phyloP scores from a whole-genome alignment of 768 basidiomycete species.

The Lactarius akahatsu region DNA sequence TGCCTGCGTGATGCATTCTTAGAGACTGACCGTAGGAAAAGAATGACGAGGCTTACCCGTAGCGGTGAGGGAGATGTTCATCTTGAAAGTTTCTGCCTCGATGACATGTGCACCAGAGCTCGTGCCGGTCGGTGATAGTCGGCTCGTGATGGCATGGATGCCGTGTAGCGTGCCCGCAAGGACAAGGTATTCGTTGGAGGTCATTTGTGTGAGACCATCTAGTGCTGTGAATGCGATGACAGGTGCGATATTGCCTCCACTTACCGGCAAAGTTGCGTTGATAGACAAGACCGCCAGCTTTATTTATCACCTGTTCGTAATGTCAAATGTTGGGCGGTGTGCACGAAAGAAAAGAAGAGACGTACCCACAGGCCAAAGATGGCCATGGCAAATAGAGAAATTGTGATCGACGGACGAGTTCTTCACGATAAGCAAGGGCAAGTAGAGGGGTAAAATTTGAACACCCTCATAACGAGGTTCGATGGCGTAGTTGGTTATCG shows the following conservation, averaged over 20 bases:
- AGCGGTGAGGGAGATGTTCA: constrained; percentile 84
- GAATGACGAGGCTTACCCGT: constrained; percentile 59
- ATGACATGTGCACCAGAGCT: constrained; percentile 94
- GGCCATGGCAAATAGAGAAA: constrained; percentile 48
- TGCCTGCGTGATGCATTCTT: constrained; percentile 53
- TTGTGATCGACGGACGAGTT: neutral
- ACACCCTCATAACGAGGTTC: constrained; percentile 5
- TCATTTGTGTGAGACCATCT: constrained; percentile 91
- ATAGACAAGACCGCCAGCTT: constrained; percentile 96
- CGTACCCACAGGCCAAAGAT: constrained; percentile 82
- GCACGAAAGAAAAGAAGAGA: constrained; percentile 14
- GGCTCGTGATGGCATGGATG: constrained; percentile 96
- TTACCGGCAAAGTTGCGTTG: constrained; percentile 87
- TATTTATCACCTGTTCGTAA: constrained; percentile 81
- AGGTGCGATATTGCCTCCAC: constrained; percentile 25
- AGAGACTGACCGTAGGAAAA: constrained; percentile 4
- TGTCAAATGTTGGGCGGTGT: neutral
- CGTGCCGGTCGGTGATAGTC: constrained; percentile 76
- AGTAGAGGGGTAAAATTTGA: neutral
- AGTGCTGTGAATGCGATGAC: constrained; percentile 8
- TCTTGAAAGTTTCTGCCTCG: constrained; percentile 93
- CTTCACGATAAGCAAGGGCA: neutral
- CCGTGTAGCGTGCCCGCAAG: constrained; percentile 96
- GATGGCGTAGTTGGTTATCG: constrained; percentile 79
- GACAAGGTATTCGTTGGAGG: constrained; percentile 93